These are phyloP conservation scores for Arthrocladium fulminans DNA, from an alignment of 2,329 filamentous ascomycete species.

Conservation along the genomic window DNA sequence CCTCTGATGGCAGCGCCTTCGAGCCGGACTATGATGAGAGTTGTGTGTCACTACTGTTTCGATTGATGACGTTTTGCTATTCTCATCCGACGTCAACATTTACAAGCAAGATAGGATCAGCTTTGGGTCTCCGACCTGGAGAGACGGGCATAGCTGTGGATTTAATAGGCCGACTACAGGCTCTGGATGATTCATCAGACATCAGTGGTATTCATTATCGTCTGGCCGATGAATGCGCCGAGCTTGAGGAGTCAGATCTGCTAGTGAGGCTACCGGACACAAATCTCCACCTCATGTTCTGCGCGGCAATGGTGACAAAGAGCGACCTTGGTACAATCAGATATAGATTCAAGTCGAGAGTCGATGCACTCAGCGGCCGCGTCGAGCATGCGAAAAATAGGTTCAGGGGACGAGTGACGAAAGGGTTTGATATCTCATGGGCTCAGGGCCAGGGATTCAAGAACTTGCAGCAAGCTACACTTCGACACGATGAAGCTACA, in stretches of 20 bases:
- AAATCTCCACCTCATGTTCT: background rate
- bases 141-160: background rate
- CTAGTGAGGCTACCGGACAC: background rate
- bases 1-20: background rate
- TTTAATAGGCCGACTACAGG: background rate
- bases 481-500: background rate
- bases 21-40: slow-evolving; percentile 4
- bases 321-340: background rate
- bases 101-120: background rate
- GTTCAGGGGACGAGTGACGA: background rate
- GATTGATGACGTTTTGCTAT: slow-evolving; percentile 1
- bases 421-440: background rate
- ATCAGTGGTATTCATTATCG: background rate
- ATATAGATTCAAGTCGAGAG: background rate
- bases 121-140: background rate
- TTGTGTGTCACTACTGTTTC: background rate
- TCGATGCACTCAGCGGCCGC: background rate
- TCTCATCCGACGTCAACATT: background rate
- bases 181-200: background rate
- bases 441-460: background rate
- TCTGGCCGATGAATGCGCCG: background rate
- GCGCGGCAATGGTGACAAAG: background rate
- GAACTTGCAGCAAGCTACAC: background rate
- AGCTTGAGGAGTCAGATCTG: background rate
- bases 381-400: background rate